Evolutionary conservation across 2,329 filamentous ascomycete species (phyloP).

Genomic region (Penicillium expansum): DNA sequence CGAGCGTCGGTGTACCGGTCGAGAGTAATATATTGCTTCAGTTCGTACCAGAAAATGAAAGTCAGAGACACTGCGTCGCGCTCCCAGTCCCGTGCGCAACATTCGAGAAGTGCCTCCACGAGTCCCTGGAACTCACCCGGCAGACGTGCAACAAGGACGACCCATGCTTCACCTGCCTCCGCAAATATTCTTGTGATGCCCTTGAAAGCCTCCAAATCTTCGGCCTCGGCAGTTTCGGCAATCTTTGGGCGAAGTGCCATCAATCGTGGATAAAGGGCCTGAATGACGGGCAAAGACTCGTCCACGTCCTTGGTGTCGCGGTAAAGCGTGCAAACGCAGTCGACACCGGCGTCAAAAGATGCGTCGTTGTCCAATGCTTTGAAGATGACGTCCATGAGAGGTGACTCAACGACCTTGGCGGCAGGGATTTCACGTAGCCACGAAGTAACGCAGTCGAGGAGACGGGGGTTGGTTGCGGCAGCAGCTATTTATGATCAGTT

Average conservation of each 20-base stretch:
- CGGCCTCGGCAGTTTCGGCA: constrained; percentile 68
- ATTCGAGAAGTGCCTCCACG: constrained; percentile 90
- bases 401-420: constrained; percentile 76
- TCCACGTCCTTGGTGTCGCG: constrained; percentile 91
- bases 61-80: constrained; percentile 90
- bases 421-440: constrained; percentile 94
- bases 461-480: constrained; percentile 79
- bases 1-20: constrained; percentile 85
- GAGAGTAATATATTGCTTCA: constrained; percentile 92
- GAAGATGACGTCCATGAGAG: constrained; percentile 77
- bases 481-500: constrained; percentile 52
- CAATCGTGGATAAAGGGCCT: constrained; percentile 76
- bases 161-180: constrained; percentile 92
- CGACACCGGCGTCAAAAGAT: constrained; percentile 83
- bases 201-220: constrained; percentile 83
- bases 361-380: constrained; percentile 70
- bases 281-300: constrained; percentile 78
- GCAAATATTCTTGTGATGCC: constrained; percentile 86
- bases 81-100: constrained; percentile 80
- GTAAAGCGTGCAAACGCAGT: constrained; percentile 89
- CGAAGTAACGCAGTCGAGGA: constrained; percentile 93
- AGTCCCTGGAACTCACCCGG: constrained; percentile 77
- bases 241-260: constrained; percentile 76
- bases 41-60: constrained; percentile 96
- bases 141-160: constrained; percentile 81